Percentiles rank a stretch among this genome's conserved stretches.
Evolutionary conservation across 2,329 filamentous ascomycete species (phyloP).

Genomic region (Colletotrichum sp.): DNA sequence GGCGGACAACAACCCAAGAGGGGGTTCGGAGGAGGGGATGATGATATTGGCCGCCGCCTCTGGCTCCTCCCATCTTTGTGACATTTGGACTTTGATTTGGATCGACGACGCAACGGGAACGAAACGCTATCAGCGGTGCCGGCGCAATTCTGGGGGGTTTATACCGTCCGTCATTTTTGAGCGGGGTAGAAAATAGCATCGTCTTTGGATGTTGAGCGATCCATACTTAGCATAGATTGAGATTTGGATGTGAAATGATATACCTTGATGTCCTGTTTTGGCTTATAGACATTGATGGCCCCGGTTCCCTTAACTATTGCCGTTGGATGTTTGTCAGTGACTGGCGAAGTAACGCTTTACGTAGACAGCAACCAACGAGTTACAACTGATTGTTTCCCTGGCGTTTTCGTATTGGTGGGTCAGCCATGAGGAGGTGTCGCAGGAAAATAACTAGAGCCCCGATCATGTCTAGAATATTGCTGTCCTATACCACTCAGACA

Average conservation of each 20-base stretch:
- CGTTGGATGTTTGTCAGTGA: background rate
- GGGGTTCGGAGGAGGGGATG: background rate
- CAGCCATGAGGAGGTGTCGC: background rate
- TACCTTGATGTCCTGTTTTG: background rate
- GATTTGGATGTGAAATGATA: background rate
- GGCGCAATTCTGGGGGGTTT: background rate
- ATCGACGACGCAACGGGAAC: constrained; percentile 6
- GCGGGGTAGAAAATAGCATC: background rate
- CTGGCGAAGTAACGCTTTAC: background rate
- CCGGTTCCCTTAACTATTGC: background rate
- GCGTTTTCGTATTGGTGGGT: background rate
- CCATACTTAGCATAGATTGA: constrained; percentile 3
- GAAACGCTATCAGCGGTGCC: background rate
- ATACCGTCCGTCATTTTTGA: background rate
- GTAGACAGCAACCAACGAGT: background rate
- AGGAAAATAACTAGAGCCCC: background rate
- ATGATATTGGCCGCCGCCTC: background rate
- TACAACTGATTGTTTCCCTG: background rate
- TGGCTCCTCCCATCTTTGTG: background rate
- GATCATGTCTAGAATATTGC: background rate
- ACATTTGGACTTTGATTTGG: constrained; percentile 9
- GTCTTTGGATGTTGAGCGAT: background rate
- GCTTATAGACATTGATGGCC: background rate
- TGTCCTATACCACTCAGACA: background rate
- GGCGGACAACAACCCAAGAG: background rate